Evolutionary conservation across 164 flowering plant species (phyloP).

Genomic region (Platanus orientalis): DNA sequence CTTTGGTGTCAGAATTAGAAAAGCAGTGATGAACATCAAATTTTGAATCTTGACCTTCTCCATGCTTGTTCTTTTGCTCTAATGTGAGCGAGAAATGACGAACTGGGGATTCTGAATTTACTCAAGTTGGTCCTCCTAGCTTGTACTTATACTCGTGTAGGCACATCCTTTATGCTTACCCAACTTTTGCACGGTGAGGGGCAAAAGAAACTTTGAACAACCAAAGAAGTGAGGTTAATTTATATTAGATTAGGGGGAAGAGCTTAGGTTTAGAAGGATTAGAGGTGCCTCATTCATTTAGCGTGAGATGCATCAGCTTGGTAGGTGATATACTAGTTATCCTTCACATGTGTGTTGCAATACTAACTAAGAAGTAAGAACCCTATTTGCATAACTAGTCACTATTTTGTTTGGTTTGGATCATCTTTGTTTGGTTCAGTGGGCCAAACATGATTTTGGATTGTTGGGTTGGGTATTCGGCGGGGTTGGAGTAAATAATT

Average conservation of each 20-base stretch:
- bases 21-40: not conserved
- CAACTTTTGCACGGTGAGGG: not conserved
- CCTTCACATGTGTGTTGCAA: not conserved
- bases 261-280: not conserved
- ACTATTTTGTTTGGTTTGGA: no score
- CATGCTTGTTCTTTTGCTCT: not conserved
- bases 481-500: no score
- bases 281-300: not conserved
- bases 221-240: not conserved
- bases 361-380: no score
- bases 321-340: slow-evolving; percentile 8
- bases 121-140: not conserved
- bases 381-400: no score
- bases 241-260: not conserved
- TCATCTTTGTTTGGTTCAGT: no score
- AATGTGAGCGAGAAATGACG: no score
- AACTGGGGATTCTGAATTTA: no score
- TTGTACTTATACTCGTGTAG: not conserved
- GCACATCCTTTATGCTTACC: not conserved
- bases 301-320: not conserved
- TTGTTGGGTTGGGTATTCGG: no score
- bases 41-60: not conserved
- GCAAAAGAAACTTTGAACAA: not conserved
- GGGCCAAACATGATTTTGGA: no score
- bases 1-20: not conserved